Conservation (phyloP, 1,284 basidiomycete genomes). For the Sphaerobolus stellatus region DNA sequence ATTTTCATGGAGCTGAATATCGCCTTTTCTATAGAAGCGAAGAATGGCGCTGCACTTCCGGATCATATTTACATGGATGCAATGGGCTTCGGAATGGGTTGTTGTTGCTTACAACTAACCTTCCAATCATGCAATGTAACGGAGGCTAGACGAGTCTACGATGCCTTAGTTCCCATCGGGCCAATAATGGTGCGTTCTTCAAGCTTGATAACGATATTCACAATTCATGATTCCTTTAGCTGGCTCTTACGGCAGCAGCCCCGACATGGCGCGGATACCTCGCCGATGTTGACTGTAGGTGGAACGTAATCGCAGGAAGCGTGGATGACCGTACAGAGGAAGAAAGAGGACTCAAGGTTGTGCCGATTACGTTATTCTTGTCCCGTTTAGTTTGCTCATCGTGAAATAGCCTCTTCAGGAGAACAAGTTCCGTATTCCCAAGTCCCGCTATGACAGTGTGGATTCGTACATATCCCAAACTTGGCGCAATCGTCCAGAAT, state of each 20-base stretch:
- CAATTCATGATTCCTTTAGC: no score
- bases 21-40: constrained; percentile 63
- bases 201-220: neutral
- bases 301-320: constrained; percentile 97
- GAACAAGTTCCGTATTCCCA: constrained; percentile 79
- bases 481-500: constrained; percentile 85
- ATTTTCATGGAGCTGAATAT: constrained; percentile 6
- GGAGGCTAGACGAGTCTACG: constrained; percentile 92
- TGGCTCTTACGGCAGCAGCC: constrained; percentile 92
- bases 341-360: constrained; percentile 88
- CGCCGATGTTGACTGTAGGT: constrained; percentile 95
- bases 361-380: constrained; percentile 19
- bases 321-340: constrained; percentile 97
- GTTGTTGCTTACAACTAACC: constrained; percentile 96
- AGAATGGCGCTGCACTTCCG: constrained; percentile 78
- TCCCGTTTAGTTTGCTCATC: neutral
- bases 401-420: constrained; percentile 68
- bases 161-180: constrained; percentile 90
- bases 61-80: constrained; percentile 99
- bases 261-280: constrained; percentile 94
- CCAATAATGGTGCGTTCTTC: constrained; percentile 78
- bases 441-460: constrained; percentile 96
- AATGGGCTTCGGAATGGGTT: constrained; percentile 99
- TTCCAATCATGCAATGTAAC: constrained; percentile 95
- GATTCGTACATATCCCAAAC: constrained; percentile 91